Base-by-base conservation (phyloP, 2,329 filamentous ascomycete species). In the Colletotrichum sp. region DNA sequence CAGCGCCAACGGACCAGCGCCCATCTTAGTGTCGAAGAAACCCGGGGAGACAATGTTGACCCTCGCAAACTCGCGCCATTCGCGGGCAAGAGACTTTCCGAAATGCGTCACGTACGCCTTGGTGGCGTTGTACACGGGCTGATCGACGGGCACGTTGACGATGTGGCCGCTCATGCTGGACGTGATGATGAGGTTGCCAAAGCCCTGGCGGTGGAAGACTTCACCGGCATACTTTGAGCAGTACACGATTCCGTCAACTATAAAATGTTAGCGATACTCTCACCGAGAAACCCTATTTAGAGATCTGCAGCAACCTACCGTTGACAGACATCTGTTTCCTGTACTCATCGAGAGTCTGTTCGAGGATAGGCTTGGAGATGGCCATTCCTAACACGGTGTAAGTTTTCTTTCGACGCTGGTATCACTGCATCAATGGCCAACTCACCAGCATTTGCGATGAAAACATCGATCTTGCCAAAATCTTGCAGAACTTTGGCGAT, bases 91-190 rank as follows among this genome's bases (percentile, higher is more conserved):
- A 2, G 85, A 88, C 80, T 90, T 91, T 65, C 88, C 89, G 6
- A 92, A 86, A 71, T 92, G 90, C 3, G 87, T 89, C 19, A 91
- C 86, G 30, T 86, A 90, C 1, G 90, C 90, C 79, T 92, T 91
- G 34, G 86, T 88, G 9, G 86, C 86, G 77, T 92, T 92, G 81
- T 91, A 92, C 15, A 77, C 75, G 44, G 75, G 75, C 28, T 77
- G 75, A 63, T 90, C 88, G 16, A 86, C 82, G 2, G 88, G 88
- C 3, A 89, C 87, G 69, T 90, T 90, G 78, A 89, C 88, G 57
- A 90, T 86, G 72, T 87, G 85, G 1, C 80, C 88, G 68, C 85
- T 88, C 84, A 90, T 90, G 70, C 85, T 87, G 0, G 86, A 86
- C 3, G 88, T 89, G 78, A 90, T 88, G 79, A 91, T 89, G 39